phyloP scores from a whole-genome alignment of 441 rosid genomes.

The Biscutella auriculata region DNA sequence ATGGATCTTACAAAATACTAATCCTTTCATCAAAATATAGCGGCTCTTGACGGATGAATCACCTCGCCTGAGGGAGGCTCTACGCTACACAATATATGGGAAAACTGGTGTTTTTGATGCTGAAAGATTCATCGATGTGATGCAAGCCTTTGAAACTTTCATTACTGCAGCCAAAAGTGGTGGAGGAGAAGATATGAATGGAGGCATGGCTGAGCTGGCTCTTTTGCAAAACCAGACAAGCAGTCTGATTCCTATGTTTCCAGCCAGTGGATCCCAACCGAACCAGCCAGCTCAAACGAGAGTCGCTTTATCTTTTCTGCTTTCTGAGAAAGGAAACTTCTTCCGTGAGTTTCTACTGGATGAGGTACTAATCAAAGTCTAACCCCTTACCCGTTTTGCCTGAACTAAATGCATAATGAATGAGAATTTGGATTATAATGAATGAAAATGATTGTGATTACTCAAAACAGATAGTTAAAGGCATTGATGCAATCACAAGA shows the following conservation, averaged over 20 bases:
- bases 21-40: constrained; percentile 33
- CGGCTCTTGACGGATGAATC: constrained; percentile 92
- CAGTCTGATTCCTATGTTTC: constrained; percentile 28
- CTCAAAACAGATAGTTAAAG: constrained; percentile 74
- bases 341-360: constrained; percentile 94
- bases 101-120: constrained; percentile 91
- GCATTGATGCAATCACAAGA: constrained; percentile 85
- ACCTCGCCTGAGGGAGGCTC: constrained; percentile 71
- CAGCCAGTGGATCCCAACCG: constrained; percentile 32
- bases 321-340: constrained; percentile 80
- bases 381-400: background rate
- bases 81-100: constrained; percentile 89
- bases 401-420: background rate
- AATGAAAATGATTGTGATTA: background rate
- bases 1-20: background rate
- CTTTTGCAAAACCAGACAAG: constrained; percentile 38
- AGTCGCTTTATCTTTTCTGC: constrained; percentile 79
- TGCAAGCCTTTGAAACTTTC: constrained; percentile 97
- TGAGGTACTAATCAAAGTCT: constrained; percentile 46
- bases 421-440: background rate
- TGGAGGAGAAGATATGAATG: constrained; percentile 79
- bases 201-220: constrained; percentile 88
- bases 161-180: constrained; percentile 97
- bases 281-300: constrained; percentile 63
- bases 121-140: constrained; percentile 93